A percentile compares a stretch with the other conserved stretches of the same genome.
phyloP scores from a whole-genome alignment of 176 grass and related monocot species.

The Musa troglodytarum region DNA sequence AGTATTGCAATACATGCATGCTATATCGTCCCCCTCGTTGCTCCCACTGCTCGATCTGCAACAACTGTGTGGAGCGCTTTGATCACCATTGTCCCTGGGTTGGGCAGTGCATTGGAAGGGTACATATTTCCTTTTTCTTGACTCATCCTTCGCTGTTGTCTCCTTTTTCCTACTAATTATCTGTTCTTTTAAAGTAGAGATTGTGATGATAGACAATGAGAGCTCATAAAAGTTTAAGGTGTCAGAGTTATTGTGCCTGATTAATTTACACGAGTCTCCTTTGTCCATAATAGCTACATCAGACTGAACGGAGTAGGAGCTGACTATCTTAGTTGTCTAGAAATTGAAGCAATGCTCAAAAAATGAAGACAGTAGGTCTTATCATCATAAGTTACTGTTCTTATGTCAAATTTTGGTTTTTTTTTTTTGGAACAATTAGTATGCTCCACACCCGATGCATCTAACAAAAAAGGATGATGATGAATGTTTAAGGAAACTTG shows the following conservation, averaged over 20 bases:
- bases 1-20: conserved; percentile 81
- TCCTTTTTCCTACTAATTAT: no score
- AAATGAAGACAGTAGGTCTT: background rate
- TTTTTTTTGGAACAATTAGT: background rate
- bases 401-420: no score
- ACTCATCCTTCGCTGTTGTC: background rate
- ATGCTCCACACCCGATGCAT: background rate
- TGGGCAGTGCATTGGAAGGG: conserved; percentile 81
- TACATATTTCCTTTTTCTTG: conserved; percentile 16
- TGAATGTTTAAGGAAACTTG: background rate
- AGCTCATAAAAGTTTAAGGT: no score
- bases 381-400: background rate
- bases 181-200: background rate
- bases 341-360: background rate
- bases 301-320: background rate
- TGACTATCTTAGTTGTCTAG: background rate
- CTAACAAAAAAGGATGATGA: background rate
- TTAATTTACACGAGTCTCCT: background rate
- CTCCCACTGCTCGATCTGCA: conserved; percentile 36
- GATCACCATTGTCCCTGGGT: conserved; percentile 80
- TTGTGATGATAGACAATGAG: background rate
- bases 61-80: conserved; percentile 39
- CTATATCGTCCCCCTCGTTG: conserved; percentile 78
- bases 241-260: background rate
- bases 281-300: background rate